Evolutionary conservation across 441 rosid species (phyloP), one percentile per base, ranked within the genome.

Genomic region (Croton laevigatus): DNA sequence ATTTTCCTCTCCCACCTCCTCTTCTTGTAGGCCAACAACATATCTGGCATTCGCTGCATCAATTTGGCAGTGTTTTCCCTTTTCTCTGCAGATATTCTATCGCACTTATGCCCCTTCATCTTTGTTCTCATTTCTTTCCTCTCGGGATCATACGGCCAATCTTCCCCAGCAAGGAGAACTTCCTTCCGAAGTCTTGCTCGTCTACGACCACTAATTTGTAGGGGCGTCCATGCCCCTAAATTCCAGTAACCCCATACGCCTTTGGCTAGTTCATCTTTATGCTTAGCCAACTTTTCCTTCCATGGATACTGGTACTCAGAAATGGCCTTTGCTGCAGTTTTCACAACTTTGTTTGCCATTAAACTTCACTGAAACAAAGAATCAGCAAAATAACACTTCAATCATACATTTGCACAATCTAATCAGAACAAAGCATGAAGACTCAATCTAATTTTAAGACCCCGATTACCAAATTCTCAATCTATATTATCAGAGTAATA

Each of bases 201-300:
- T 49, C 83, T 85, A 0, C 97, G 88, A 3, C 83, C 94, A n/a
- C 94, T 93, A 61, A 93, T 89, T 77, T 89, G 89, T 2, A 91
- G 82, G 1, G 97, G 94, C 46, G 87, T 93, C 97, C 97, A 93
- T 6, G 91, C 91, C 14, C 97, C 98, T 10, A 87, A 82, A 73
- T 93, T 81, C 98, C 97, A 91, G 71, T 87, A 93, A 46, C 98
- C 97, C 90, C 93, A 93, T 17, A 85, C 91, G 9, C 96, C 98
- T 82, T 88, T 93, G 2, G 88, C 66, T 55, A 93, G 79, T 78
- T 93, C 97, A 0, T 75, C 78, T 75, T 80, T 86, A 85, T 91
- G 87, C 22, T 91, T 91, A 8, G 81, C 82, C 72, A 93, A 75
- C 73, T 89, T 91, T n/a, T 84, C 97, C 27, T 82, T 82, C 98